phyloP scores from a whole-genome alignment of 2,329 filamentous ascomycete genomes.

The Rutstroemia sydowiana region DNA sequence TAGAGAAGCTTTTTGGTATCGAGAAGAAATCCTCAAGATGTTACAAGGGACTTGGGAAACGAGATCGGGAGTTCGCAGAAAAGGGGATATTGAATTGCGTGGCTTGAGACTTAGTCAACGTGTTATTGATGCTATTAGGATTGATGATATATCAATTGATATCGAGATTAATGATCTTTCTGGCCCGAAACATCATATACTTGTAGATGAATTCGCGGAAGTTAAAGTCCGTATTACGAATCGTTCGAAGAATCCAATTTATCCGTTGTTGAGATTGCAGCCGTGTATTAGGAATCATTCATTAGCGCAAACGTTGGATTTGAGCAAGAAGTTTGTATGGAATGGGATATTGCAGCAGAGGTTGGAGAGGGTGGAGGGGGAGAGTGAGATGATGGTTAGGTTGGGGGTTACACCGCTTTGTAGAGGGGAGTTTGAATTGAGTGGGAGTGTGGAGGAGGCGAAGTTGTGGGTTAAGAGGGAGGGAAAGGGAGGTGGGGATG shows the following conservation, averaged over 20 bases:
- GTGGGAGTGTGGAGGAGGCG: conserved; percentile 75
- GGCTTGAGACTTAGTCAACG: conserved; percentile 64
- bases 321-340: conserved; percentile 76
- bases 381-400: conserved; percentile 50
- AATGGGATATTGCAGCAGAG: conserved; percentile 75
- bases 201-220: conserved; percentile 58
- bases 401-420: conserved; percentile 71
- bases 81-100: conserved; percentile 70
- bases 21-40: conserved; percentile 68
- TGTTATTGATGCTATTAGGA: conserved; percentile 76
- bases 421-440: conserved; percentile 75
- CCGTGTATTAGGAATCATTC: conserved; percentile 65
- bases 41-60: conserved; percentile 67
- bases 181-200: conserved; percentile 26
- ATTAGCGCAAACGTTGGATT: conserved; percentile 63
- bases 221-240: conserved; percentile 69
- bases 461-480: no score
- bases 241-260: conserved; percentile 58
- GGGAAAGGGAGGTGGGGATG: no score
- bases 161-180: conserved; percentile 41
- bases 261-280: conserved; percentile 67
- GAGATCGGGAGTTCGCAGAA: conserved; percentile 38
- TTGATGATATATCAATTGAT: conserved; percentile 69
- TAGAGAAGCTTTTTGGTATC: conserved; percentile 86
- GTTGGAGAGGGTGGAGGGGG: conserved; percentile 54